A percentile compares a stretch with the other conserved stretches of the same genome.
These are phyloP conservation scores for Coprinopsis cinerea DNA, from an alignment of 768 basidiomycete species.

Conservation along the genomic window DNA sequence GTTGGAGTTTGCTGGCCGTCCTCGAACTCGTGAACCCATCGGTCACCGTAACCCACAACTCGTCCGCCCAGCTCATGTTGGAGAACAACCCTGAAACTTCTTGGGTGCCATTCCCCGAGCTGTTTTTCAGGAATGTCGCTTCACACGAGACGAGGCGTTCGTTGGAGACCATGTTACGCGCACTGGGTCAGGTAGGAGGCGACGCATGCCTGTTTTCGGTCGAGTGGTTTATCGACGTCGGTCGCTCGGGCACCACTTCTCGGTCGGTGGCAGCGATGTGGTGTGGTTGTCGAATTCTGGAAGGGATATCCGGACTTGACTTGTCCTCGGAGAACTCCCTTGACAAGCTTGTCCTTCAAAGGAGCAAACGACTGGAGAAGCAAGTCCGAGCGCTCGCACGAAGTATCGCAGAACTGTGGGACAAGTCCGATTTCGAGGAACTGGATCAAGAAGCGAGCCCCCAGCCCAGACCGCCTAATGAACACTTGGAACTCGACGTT, in stretches of 20 bases:
- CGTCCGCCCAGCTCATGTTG: conserved; percentile 50
- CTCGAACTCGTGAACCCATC: conserved; percentile 64
- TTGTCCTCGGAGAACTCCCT: conserved; percentile 28
- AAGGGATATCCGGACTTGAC: conserved; percentile 55
- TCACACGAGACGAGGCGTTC: conserved; percentile 46
- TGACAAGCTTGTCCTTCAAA: conserved; percentile 21
- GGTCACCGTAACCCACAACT: conserved; percentile 39
- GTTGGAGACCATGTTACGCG: conserved; percentile 66
- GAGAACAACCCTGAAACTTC: conserved; percentile 40
- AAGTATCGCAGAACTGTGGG: conserved; percentile 69
- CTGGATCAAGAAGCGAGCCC: conserved; percentile 14
- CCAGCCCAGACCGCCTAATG: conserved; percentile 17
- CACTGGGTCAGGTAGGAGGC: conserved; percentile 63
- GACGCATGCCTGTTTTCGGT: conserved; percentile 69
- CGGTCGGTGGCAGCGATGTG: conserved; percentile 71
- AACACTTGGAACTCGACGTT: conserved; percentile 29
- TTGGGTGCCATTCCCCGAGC: conserved; percentile 49
- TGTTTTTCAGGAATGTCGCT: conserved; percentile 49
- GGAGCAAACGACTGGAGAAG: conserved; percentile 54
- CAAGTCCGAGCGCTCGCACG: conserved; percentile 57
- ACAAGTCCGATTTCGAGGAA: conserved; percentile 32
- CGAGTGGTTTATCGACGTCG: conserved; percentile 72
- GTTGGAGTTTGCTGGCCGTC: conserved; percentile 79
- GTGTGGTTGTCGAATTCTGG: conserved; percentile 73
- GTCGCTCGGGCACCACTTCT: conserved; percentile 35